Percentiles rank a stretch among this genome's conserved stretches.
Conservation (phyloP, 2,329 filamentous ascomycete species). For the Cadophora gregata region DNA sequence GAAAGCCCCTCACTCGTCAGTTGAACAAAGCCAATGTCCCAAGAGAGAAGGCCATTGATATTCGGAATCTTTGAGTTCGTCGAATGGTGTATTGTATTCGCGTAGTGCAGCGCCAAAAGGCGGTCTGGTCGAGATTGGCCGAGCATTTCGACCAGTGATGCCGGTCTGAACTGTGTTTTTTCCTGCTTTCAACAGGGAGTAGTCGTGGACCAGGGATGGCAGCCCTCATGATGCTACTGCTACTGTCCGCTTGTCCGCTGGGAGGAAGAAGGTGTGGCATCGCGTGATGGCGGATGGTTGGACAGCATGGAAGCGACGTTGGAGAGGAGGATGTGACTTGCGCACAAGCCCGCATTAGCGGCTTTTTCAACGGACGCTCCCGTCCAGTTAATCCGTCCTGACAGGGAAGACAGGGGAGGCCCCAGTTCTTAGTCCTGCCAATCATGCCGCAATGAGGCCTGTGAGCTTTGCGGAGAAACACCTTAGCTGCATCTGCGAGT, state of each 20-base stretch:
- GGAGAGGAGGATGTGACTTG: conserved; percentile 15
- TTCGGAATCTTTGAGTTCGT: conserved; percentile 34
- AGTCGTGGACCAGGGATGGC: conserved; percentile 28
- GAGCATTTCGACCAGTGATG: conserved; percentile 27
- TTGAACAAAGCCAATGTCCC: conserved; percentile 19
- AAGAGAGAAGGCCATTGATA: conserved; percentile 24
- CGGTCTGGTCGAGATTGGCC: conserved; percentile 45
- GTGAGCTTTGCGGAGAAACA: conserved; percentile 10
- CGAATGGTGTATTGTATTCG: conserved; percentile 25
- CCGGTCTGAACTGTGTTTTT: conserved; percentile 15
- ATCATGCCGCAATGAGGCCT: not conserved
- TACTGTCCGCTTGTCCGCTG: conserved; percentile 2
- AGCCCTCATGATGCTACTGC: conserved; percentile 25
- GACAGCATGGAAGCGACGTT: conserved; percentile 19
- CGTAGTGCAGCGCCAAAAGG: conserved; percentile 38
- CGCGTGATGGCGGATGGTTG: conserved; percentile 34
- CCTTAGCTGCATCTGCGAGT: conserved; percentile 6
- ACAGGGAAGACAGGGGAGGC: conserved; percentile 16
- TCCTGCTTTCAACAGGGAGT: not conserved
- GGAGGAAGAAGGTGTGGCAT: conserved; percentile 21
- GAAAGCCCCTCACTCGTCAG: conserved; percentile 29
- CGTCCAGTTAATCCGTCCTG: conserved; percentile 15
- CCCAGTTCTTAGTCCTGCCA: conserved; percentile 9
- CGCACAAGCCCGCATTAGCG: conserved; percentile 18
- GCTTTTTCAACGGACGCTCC: conserved; percentile 12